These are phyloP conservation scores for Trametes meyenii DNA, from an alignment of 768 basidiomycete species.

Conservation along the genomic window DNA sequence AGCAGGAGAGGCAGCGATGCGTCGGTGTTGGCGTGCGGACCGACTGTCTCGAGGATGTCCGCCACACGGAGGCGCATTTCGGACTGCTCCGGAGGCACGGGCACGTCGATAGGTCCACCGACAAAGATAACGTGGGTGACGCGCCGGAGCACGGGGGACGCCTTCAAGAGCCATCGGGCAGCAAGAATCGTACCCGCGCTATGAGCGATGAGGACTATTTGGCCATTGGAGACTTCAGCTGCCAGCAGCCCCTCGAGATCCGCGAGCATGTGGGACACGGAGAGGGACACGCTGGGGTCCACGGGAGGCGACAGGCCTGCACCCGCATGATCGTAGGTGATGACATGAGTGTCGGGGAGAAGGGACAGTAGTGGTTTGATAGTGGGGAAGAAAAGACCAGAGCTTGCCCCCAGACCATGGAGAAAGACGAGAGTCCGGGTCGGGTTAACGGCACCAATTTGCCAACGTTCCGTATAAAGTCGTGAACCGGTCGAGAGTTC, in stretches of 20 bases:
- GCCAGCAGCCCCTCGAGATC: slow-evolving; percentile 6
- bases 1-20: neutral
- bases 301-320: neutral
- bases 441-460: neutral
- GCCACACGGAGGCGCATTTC: neutral
- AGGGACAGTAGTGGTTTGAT: slow-evolving; percentile 8
- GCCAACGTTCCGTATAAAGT: slow-evolving; percentile 10
- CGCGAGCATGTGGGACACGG: neutral
- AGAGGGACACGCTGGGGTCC: neutral
- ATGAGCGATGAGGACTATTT: slow-evolving; percentile 6
- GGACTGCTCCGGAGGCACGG: neutral
- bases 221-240: neutral
- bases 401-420: neutral
- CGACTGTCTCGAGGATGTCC: neutral
- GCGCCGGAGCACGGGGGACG: neutral
- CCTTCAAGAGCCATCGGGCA: neutral
- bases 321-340: slow-evolving; percentile 1
- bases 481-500: neutral
- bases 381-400: neutral
- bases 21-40: neutral
- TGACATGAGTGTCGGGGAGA: neutral
- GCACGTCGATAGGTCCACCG: neutral
- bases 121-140: slow-evolving; percentile 3
- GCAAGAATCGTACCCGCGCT: slow-evolving; percentile 6
- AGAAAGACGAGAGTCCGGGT: neutral